Evolutionary conservation across 495 filamentous ascomycete genomes (phyloP), one percentile per base, ranked within the genome.

Genomic region (Penicillium flavigenum): DNA sequence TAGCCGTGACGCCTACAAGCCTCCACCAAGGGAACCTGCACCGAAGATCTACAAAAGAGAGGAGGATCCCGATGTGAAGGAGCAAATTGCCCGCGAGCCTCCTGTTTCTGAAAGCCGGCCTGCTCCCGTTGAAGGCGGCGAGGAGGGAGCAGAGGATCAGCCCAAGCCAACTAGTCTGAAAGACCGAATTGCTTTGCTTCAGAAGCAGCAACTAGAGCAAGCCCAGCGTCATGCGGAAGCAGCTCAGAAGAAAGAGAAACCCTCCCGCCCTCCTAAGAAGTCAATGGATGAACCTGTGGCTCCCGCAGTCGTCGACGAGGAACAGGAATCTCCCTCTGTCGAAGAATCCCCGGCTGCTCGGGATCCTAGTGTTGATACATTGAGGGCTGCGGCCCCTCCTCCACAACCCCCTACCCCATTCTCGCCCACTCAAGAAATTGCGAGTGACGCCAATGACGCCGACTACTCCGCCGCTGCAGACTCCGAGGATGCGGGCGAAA

Each of bases 91-190:
- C n/a, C 72, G 74, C 19, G 75, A 78, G 50, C 72, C 70, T 29
- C 72, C 72, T 8, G 68, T 76, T 32, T 74, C 73, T 26, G 83
- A 87, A 63, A 75, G 68, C 6, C 83, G 86, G 16, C 87, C 86
- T 16, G 51, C 63, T 44, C 70, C 74, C 16, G 65, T 68, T 10
- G 80, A 84, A 57, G 77, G 62, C 8, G 79, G 82, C n/a, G 87
- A 81, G 27, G 76, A 77, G 43, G 76, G 68, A 9, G 73, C 69
- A 17, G 88, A 91, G 56, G 88, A 90, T 46, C 84, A 89, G 65
- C 91, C 92, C 2, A 94, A 96, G 72, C 90, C 92, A 16, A 88
- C 89, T 54, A 97, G 88, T 60, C 72, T 98, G 59, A 98, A 98
- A 71, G 94, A 98, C 57, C 78, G 94, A 22, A 96, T 98, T 72